Conservation (phyloP, 768 basidiomycete species). For the Boletus fagicola region DNA sequence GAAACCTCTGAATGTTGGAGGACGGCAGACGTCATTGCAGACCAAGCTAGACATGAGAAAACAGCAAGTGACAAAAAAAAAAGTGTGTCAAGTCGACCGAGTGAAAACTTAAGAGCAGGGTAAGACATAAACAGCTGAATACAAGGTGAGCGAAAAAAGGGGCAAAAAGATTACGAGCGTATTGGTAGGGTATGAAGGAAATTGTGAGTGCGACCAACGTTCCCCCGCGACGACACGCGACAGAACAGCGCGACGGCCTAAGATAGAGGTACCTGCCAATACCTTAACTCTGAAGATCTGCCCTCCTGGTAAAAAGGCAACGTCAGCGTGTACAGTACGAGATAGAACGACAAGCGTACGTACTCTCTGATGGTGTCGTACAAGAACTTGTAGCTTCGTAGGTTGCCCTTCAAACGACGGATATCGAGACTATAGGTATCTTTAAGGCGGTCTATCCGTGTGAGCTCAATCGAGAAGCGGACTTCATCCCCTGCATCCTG, state of each 20-base stretch:
- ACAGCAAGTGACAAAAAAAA: slow-evolving; percentile 19
- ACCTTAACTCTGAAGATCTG: slow-evolving; percentile 37
- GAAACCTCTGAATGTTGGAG: background rate
- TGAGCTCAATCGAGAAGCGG: slow-evolving; percentile 92
- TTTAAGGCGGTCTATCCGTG: slow-evolving; percentile 82
- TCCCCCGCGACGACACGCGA: background rate
- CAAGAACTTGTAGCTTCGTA: slow-evolving; percentile 90
- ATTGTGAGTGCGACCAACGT: slow-evolving; percentile 8
- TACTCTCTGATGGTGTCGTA: slow-evolving; percentile 87
- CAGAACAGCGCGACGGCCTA: background rate
- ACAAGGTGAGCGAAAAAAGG: slow-evolving; percentile 5
- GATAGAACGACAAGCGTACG: slow-evolving; percentile 34
- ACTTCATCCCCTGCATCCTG: slow-evolving; percentile 95
- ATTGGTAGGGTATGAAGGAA: slow-evolving; percentile 31
- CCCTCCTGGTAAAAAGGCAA: slow-evolving; percentile 28
- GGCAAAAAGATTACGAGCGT: slow-evolving; percentile 21
- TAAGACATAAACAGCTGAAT: slow-evolving; percentile 23
- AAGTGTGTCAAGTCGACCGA: slow-evolving; percentile 13
- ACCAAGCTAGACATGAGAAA: slow-evolving; percentile 7
- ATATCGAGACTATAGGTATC: slow-evolving; percentile 93
- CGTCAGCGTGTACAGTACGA: slow-evolving; percentile 11
- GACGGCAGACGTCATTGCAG: background rate
- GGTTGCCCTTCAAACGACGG: slow-evolving; percentile 85
- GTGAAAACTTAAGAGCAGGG: slow-evolving; percentile 21
- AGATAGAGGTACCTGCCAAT: slow-evolving; percentile 28